These are phyloP conservation scores for Scortechinia acanthostroma DNA, from an alignment of 2,329 filamentous ascomycete species.

Conservation along the genomic window DNA sequence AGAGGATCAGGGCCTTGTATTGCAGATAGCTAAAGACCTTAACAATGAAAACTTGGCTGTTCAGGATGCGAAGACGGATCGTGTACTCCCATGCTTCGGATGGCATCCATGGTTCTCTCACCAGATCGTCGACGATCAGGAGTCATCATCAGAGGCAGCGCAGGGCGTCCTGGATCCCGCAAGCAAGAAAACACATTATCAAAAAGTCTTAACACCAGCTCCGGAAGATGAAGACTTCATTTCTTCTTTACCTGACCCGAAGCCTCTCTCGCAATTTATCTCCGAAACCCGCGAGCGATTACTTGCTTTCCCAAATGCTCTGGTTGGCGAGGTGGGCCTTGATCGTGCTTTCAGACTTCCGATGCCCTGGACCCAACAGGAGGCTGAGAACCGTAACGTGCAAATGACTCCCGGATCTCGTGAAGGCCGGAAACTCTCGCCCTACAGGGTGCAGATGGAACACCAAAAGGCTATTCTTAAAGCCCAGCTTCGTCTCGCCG, in stretches of 20 bases:
- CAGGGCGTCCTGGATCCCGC: slow-evolving; percentile 17
- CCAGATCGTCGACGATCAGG: slow-evolving; percentile 41
- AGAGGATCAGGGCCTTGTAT: slow-evolving; percentile 53
- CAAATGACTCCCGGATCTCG: slow-evolving; percentile 48
- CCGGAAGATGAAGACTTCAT: slow-evolving; percentile 29
- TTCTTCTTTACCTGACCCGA: slow-evolving; percentile 39
- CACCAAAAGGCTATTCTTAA: slow-evolving; percentile 51
- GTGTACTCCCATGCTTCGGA: slow-evolving; percentile 53
- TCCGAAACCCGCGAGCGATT: slow-evolving; percentile 37
- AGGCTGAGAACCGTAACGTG: slow-evolving; percentile 18
- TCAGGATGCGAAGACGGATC: slow-evolving; percentile 18
- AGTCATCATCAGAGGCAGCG: too few relatives aligned
- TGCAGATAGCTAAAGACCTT: slow-evolving; percentile 29
- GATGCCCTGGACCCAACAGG: slow-evolving; percentile 31
- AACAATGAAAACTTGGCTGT: slow-evolving; percentile 10
- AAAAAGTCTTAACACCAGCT: slow-evolving; percentile 35
- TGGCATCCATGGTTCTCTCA: slow-evolving; percentile 68
- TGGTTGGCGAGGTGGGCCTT: slow-evolving; percentile 56
- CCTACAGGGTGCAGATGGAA: slow-evolving; percentile 42
- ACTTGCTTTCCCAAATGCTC: slow-evolving; percentile 37
- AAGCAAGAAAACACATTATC: slow-evolving; percentile 39
- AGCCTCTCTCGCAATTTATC: slow-evolving; percentile 40
- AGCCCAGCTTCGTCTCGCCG: slow-evolving; percentile 49
- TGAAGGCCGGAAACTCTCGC: slow-evolving; percentile 47
- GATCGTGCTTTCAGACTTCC: slow-evolving; percentile 56